Evolutionary conservation across 805 yeast genomes (phyloP).

Genomic region (Metschnikowia borealis): DNA sequence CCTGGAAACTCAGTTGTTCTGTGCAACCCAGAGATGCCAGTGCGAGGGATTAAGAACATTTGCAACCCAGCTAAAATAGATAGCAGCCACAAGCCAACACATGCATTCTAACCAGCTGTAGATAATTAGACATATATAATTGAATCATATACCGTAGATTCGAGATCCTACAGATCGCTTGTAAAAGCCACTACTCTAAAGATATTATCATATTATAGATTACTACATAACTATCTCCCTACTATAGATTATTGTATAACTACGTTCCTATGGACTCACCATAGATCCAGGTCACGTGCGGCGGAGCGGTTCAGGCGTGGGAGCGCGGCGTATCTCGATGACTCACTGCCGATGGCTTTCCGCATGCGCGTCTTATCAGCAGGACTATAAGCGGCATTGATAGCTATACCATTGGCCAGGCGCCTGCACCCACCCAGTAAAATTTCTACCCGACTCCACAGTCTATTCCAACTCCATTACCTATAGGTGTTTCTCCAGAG

Average conservation of each 20-base stretch:
- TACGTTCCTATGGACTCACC: too few species aligned
- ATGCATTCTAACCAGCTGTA: too few species aligned
- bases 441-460: not conserved
- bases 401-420: conserved; percentile 10
- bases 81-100: not conserved
- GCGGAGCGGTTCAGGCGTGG: conserved; percentile 2
- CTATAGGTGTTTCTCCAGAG: not conserved
- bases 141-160: too few species aligned
- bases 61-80: too few species aligned
- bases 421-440: conserved; percentile 4
- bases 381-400: conserved; percentile 13
- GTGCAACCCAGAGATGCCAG: conserved; percentile 48
- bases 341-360: conserved; percentile 2
- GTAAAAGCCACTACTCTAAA: too few species aligned
- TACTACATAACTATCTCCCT: too few species aligned
- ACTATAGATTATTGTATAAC: too few species aligned
- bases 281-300: not conserved
- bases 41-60: not conserved
- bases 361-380: conserved; percentile 10
- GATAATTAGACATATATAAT: too few species aligned
- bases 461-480: not conserved
- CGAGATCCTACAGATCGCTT: too few species aligned
- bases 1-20: conserved; percentile 66
- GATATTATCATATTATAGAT: too few species aligned
- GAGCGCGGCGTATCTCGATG: conserved; percentile 4